Base-by-base conservation (phyloP, 805 yeast species). In the Pichia exigua region DNA sequence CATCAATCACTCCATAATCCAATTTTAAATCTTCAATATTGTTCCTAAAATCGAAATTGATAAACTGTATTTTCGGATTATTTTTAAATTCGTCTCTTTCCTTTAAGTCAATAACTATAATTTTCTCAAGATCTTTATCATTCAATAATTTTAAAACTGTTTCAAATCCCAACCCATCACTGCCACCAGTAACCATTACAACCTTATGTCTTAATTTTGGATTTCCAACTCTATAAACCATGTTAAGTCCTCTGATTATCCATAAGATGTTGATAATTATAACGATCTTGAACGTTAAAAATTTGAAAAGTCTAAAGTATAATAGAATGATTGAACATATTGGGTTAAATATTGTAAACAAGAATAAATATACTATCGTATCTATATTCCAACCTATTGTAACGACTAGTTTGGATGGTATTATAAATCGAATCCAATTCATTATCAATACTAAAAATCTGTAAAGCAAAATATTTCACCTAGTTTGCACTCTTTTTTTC, bases 131-230 rank as follows among this genome's bases (percentile, higher is more conserved):
- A 30, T 54, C 47, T 7, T 21, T 2, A 15, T 44, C 39, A 12
- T 15, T 28, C 20, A 32, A 24, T 42, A 47, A 47, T 32, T 44
- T n/a, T 35, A 57, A 56, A 4, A 69, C 73, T 5, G 76, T 58
- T 45, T 70, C 74, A 2, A 59, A 55, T 0, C 84, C 84, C n/a
- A 79, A 61, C 0, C 84, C 83, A 32, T 62, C 57, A 17, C 76
- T 65, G 0, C 82, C 83, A 0, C 84, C 84, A 0, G 82, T 77
- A 8, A 46, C 39, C 42, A 54, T 39, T 12, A 44, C 49, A 0
- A 13, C 38, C 1, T 35, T 46, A 24, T n/a, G 27, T 17, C 5
- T 18, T n/a, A 35, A n/a, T n/a, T 35, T 35, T 35, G 20, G 39
- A n/a, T 35, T 35, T n/a, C 39, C 39, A 35, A 35, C 11, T 35